phyloP scores from a whole-genome alignment of 1,139 yeast genomes.

The Nakaseomyces sp. region DNA sequence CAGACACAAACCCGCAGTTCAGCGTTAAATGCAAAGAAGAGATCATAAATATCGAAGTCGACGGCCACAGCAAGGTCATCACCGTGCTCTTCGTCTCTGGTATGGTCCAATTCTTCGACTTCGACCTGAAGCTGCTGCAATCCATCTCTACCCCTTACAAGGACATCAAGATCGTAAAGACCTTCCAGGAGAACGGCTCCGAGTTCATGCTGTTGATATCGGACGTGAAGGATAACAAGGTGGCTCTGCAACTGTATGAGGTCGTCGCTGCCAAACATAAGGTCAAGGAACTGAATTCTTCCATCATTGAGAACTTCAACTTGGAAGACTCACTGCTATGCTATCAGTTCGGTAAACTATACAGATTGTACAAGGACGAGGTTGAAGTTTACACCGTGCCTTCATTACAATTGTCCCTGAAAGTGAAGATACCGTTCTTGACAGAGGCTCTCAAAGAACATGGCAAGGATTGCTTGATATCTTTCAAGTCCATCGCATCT shows the following conservation, averaged over 20 bases:
- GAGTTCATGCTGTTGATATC: slow-evolving; percentile 20
- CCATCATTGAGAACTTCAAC: slow-evolving; percentile 21
- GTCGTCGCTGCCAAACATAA: slow-evolving; percentile 9
- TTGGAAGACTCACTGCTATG: slow-evolving; percentile 18
- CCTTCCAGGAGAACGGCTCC: slow-evolving; percentile 17
- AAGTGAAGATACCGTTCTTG: slow-evolving; percentile 22
- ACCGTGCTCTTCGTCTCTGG: slow-evolving; percentile 41
- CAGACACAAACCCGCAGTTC: slow-evolving; percentile 11
- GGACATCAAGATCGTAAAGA: slow-evolving; percentile 19
- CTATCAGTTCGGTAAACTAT: slow-evolving; percentile 25
- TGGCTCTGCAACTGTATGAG: slow-evolving; percentile 23
- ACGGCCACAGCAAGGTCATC: slow-evolving; percentile 30
- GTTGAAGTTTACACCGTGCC: slow-evolving; percentile 25
- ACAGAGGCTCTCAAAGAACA: slow-evolving; percentile 7
- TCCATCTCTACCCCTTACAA: slow-evolving; percentile 21
- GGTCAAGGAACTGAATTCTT: slow-evolving; percentile 23
- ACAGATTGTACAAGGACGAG: slow-evolving; percentile 17
- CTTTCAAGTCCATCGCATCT: slow-evolving; percentile 29
- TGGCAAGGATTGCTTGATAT: slow-evolving; percentile 14
- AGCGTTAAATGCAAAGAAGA: slow-evolving; percentile 27
- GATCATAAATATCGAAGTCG: slow-evolving; percentile 29
- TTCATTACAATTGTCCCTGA: slow-evolving; percentile 26
- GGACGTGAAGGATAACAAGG: slow-evolving; percentile 18
- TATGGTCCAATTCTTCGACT: slow-evolving; percentile 33
- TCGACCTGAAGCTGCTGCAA: slow-evolving; percentile 20